These are phyloP conservation scores for Fusarium caatingaense DNA, from an alignment of 2,329 filamentous ascomycete genomes.

Conservation along the genomic window DNA sequence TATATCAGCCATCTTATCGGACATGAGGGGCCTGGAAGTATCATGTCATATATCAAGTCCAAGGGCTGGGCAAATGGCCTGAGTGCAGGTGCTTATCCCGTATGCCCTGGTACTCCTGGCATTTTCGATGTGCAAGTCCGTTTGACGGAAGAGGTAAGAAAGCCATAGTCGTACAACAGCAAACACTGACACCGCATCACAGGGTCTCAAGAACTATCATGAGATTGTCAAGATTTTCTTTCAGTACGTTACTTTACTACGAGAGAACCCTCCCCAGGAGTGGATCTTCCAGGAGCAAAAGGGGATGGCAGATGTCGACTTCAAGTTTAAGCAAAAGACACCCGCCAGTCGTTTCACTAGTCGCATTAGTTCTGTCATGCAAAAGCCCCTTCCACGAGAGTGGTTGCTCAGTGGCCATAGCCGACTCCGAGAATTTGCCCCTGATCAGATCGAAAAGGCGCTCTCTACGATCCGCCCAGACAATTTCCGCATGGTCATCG, in stretches of 20 bases:
- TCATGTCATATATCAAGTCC: conserved; percentile 88
- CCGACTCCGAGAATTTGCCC: conserved; percentile 82
- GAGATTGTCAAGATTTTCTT: conserved; percentile 88
- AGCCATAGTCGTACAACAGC: neutral
- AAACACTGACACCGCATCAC: conserved; percentile 23
- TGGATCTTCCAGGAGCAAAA: conserved; percentile 97
- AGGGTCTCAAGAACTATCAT: conserved; percentile 80
- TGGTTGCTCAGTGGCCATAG: conserved; percentile 85
- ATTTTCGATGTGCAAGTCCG: conserved; percentile 84
- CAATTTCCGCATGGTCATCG: conserved; percentile 86
- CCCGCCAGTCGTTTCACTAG: conserved; percentile 91
- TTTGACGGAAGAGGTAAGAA: conserved; percentile 79
- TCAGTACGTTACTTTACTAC: conserved; percentile 89
- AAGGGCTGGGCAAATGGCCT: conserved; percentile 91
- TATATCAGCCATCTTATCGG: conserved; percentile 92
- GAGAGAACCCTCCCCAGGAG: conserved; percentile 81
- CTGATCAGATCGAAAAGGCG: conserved; percentile 78
- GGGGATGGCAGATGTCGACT: conserved; percentile 89
- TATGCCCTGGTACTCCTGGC: conserved; percentile 81
- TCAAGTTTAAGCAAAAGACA: conserved; percentile 94
- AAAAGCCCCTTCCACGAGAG: conserved; percentile 86
- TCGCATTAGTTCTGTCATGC: conserved; percentile 87
- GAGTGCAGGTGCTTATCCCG: conserved; percentile 77
- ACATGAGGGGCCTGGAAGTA: conserved; percentile 91
- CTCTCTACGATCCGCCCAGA: conserved; percentile 82